Evolutionary conservation across 176 grass and related monocot genomes (phyloP).

Genomic region (Ensete ventricosum): DNA sequence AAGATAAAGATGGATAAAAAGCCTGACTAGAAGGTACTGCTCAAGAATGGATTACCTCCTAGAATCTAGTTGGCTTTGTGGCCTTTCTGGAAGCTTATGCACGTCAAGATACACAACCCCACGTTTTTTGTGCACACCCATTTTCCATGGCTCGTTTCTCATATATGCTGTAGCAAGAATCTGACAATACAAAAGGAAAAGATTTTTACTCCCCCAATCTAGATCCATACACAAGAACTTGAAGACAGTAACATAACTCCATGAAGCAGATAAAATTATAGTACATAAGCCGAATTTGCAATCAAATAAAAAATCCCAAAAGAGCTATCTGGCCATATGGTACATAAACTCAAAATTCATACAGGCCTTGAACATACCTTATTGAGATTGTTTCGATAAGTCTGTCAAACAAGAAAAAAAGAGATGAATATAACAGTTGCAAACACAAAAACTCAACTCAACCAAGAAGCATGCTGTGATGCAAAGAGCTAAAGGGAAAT

Average conservation of each 20-base stretch:
- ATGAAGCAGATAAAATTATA: conserved; percentile 7
- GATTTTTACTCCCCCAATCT: conserved; percentile 15
- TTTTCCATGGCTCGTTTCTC: conserved; percentile 93
- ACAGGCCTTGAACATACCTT: conserved; percentile 41
- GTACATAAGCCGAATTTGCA: neutral
- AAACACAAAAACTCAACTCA: conserved; percentile 15
- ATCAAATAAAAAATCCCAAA: neutral
- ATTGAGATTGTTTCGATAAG: conserved; percentile 96
- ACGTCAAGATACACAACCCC: conserved; percentile 98
- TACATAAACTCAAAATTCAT: neutral
- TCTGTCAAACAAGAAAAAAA: conserved; percentile 63
- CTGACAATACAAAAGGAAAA: conserved; percentile 33
- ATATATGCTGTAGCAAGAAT: conserved; percentile 90
- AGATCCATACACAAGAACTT: conserved; percentile 13
- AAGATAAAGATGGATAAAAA: neutral
- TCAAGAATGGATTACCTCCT: conserved; percentile 42
- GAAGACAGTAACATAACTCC: conserved; percentile 7
- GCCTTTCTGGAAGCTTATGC: conserved; percentile 88
- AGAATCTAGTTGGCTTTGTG: conserved; percentile 55
- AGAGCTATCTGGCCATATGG: neutral
- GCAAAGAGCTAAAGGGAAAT: conserved; percentile 20
- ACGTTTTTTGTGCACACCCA: conserved; percentile 91
- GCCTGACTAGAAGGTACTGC: neutral
- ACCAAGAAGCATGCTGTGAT: conserved; percentile 8
- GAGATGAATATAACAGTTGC: neutral